phyloP scores from a whole-genome alignment of 2,329 filamentous ascomycete genomes.

The Gnomoniopsis smithogilvyi region DNA sequence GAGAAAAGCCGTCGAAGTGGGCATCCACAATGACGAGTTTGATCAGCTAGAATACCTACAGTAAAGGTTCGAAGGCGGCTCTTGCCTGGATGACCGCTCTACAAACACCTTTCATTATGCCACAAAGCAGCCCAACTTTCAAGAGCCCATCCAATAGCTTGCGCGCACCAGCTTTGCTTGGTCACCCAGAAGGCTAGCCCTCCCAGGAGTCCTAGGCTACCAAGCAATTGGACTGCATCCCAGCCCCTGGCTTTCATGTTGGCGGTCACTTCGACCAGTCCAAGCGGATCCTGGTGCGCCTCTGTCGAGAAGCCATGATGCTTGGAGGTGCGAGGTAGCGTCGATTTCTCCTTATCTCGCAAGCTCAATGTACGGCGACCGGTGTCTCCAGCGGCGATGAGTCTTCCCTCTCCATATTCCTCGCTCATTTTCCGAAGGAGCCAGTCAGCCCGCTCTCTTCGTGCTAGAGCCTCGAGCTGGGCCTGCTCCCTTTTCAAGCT shows the following conservation, averaged over 20 bases:
- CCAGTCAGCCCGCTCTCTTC: slow-evolving; percentile 65
- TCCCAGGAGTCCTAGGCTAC: slow-evolving; percentile 70
- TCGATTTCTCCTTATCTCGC: slow-evolving; percentile 4
- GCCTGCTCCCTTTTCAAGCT: slow-evolving; percentile 72
- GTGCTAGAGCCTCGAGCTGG: slow-evolving; percentile 60
- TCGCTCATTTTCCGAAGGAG: slow-evolving; percentile 64
- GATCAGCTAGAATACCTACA: background rate
- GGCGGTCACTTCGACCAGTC: slow-evolving; percentile 67
- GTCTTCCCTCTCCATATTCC: slow-evolving; percentile 62
- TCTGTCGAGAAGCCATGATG: slow-evolving; percentile 12
- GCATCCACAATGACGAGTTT: background rate
- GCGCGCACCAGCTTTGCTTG: slow-evolving; percentile 25
- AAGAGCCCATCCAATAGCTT: slow-evolving; percentile 24
- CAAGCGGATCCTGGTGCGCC: slow-evolving; percentile 70
- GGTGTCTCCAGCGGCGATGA: slow-evolving; percentile 42
- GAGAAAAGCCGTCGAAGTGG: background rate
- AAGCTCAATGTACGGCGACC: slow-evolving; percentile 9
- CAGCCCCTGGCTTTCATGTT: slow-evolving; percentile 63
- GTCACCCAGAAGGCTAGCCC: slow-evolving; percentile 64
- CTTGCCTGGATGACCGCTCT: background rate
- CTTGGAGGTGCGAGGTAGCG: background rate
- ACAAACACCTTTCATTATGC: slow-evolving; percentile 21
- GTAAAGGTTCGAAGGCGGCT: background rate
- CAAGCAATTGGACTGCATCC: slow-evolving; percentile 69
- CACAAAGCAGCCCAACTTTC: slow-evolving; percentile 29